Evolutionary conservation across 148 eudicot genomes (phyloP).

Genomic region (Oxyria digyna): DNA sequence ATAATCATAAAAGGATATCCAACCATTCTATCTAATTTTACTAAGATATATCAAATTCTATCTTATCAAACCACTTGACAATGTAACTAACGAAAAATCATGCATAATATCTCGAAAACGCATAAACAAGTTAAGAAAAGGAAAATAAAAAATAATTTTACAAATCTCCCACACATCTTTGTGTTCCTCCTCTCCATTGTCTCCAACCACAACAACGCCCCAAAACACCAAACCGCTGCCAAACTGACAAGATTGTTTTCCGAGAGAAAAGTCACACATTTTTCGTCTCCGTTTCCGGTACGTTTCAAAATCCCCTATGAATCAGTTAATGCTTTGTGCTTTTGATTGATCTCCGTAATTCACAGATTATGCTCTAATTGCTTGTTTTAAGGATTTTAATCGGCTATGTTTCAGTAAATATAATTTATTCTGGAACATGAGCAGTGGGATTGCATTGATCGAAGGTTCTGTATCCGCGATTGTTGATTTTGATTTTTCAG

Average conservation of each 20-base stretch:
- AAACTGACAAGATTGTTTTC: background rate
- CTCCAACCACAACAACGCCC: slow-evolving; percentile 5
- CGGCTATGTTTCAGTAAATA: background rate
- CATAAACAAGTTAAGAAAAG: background rate
- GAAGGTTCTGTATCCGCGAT: background rate
- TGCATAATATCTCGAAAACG: background rate
- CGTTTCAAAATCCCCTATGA: background rate
- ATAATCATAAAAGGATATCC: background rate
- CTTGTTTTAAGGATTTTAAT: background rate
- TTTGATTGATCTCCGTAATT: background rate
- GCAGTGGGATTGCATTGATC: background rate
- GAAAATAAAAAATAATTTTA: background rate
- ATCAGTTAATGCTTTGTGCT: background rate
- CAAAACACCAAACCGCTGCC: slow-evolving; percentile 7
- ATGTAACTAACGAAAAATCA: background rate
- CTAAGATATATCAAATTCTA: background rate
- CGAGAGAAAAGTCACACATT: background rate
- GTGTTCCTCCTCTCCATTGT: background rate
- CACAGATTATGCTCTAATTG: background rate
- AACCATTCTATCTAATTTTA: too few relatives aligned
- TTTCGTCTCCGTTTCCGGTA: background rate
- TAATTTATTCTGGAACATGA: background rate
- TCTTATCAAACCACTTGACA: background rate
- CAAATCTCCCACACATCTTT: background rate
- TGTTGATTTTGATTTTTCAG: slow-evolving; percentile 1